Evolutionary conservation across 768 basidiomycete genomes (phyloP).

Genomic region (Boletales sp.): DNA sequence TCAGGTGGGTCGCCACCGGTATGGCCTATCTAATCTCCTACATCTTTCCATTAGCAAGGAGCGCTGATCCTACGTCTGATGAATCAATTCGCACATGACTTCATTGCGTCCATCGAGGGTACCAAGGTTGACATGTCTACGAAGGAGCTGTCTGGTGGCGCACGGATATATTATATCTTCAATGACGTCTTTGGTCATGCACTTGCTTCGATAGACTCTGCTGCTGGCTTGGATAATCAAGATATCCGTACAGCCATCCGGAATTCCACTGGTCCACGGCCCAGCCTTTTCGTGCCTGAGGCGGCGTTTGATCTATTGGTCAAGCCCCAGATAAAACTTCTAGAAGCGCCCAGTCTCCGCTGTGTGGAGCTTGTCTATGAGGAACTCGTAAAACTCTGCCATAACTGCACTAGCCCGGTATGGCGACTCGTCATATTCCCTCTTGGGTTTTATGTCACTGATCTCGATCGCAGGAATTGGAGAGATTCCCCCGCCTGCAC

Average conservation of each 20-base stretch:
- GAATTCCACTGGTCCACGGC: constrained; percentile 95
- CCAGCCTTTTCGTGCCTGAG: constrained; percentile 95
- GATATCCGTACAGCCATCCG: constrained; percentile 98
- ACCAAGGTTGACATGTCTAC: constrained; percentile 95
- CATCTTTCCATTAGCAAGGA: constrained; percentile 56
- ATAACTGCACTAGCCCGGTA: constrained; percentile 92
- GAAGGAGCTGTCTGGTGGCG: constrained; percentile 96
- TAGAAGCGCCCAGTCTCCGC: constrained; percentile 90
- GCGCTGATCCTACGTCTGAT: constrained; percentile 89
- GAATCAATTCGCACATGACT: constrained; percentile 98
- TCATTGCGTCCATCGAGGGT: constrained; percentile 95
- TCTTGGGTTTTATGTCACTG: constrained; percentile 7
- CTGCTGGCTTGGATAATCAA: constrained; percentile 84
- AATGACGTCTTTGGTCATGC: constrained; percentile 97
- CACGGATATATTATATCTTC: constrained; percentile 99
- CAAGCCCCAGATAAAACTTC: constrained; percentile 95
- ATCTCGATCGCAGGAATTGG: constrained; percentile 64
- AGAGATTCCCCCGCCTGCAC: constrained; percentile 92
- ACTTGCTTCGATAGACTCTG: constrained; percentile 85
- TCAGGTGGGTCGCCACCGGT: constrained; percentile 42
- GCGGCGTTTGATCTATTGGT: constrained; percentile 95
- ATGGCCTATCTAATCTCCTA: constrained; percentile 10
- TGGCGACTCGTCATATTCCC: constrained; percentile 25
- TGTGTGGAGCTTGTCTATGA: constrained; percentile 99
- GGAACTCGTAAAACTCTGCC: constrained; percentile 98